Evolutionary conservation across 148 eudicot genomes (phyloP).

Genomic region (Rhododendron mucronatum): DNA sequence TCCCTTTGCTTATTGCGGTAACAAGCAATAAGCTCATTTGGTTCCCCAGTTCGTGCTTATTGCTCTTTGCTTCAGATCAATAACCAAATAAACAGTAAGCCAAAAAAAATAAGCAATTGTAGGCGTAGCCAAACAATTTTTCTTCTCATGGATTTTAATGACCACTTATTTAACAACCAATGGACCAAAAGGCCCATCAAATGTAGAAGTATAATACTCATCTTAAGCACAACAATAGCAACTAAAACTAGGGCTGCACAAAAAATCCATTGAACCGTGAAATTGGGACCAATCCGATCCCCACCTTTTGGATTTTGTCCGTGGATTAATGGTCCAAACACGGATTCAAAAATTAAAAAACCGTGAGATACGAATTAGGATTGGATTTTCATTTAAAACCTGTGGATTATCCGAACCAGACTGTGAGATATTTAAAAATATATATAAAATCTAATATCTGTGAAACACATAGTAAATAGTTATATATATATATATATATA

Average conservation of each 20-base stretch:
- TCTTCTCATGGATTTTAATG: background rate
- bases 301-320: too few relatives aligned
- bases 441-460: too few relatives aligned
- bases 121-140: background rate
- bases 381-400: too few relatives aligned
- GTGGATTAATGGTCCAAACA: too few relatives aligned
- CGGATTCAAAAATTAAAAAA: too few relatives aligned
- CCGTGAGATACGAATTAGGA: too few relatives aligned
- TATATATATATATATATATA: too few relatives aligned
- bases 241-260: background rate
- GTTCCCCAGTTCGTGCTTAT: background rate
- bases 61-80: background rate
- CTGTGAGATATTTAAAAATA: too few relatives aligned
- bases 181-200: background rate
- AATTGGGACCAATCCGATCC: too few relatives aligned
- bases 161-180: background rate
- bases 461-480: too few relatives aligned
- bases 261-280: too few relatives aligned
- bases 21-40: background rate
- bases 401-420: too few relatives aligned
- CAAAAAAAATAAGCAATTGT: background rate
- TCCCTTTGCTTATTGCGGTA: background rate
- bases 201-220: background rate
- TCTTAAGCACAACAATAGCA: background rate
- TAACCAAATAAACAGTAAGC: background rate